These are phyloP conservation scores for Epichloe sp. DNA, from an alignment of 2,329 filamentous ascomycete genomes.

Conservation along the genomic window DNA sequence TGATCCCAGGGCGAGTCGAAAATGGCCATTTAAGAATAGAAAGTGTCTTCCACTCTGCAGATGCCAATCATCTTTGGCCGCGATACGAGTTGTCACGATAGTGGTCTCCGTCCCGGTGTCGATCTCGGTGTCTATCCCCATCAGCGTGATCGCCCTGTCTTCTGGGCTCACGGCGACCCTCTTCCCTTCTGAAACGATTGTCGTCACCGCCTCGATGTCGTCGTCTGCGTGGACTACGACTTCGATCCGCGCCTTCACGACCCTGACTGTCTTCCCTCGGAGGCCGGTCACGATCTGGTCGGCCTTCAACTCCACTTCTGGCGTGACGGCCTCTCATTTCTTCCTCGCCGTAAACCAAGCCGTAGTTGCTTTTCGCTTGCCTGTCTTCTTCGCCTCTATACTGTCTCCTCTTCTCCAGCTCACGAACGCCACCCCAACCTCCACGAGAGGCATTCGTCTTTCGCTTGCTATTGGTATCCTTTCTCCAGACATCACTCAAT, in stretches of 20 bases:
- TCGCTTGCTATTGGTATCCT: slow-evolving; percentile 71
- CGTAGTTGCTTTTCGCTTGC: slow-evolving; percentile 41
- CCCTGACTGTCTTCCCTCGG: slow-evolving; percentile 1
- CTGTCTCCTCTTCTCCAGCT: slow-evolving; percentile 80
- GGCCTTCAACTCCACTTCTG: slow-evolving; percentile 20
- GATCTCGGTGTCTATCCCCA: slow-evolving; percentile 6
- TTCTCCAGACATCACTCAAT: slow-evolving; percentile 80
- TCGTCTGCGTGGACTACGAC: slow-evolving; percentile 26
- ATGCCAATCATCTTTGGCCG: slow-evolving; percentile 5
- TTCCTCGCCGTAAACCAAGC: slow-evolving; percentile 70
- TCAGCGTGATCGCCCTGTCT: slow-evolving; percentile 9
- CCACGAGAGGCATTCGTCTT: slow-evolving; percentile 43
- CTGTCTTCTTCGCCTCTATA: slow-evolving; percentile 58
- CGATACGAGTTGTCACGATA: slow-evolving; percentile 9
- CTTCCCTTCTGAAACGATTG: slow-evolving; percentile 9
- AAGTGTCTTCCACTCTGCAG: not conserved
- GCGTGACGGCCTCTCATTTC: slow-evolving; percentile 44
- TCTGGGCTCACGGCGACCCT: slow-evolving; percentile 15
- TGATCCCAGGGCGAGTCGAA: not conserved
- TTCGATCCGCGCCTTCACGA: slow-evolving; percentile 13
- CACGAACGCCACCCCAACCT: slow-evolving; percentile 82
- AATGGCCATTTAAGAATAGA: not conserved
- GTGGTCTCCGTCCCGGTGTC: slow-evolving; percentile 1
- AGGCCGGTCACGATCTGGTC: slow-evolving; percentile 10
- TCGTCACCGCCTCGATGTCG: slow-evolving; percentile 14